Conservation (phyloP, 1,284 basidiomycete species). For the Naganishia sp. region DNA sequence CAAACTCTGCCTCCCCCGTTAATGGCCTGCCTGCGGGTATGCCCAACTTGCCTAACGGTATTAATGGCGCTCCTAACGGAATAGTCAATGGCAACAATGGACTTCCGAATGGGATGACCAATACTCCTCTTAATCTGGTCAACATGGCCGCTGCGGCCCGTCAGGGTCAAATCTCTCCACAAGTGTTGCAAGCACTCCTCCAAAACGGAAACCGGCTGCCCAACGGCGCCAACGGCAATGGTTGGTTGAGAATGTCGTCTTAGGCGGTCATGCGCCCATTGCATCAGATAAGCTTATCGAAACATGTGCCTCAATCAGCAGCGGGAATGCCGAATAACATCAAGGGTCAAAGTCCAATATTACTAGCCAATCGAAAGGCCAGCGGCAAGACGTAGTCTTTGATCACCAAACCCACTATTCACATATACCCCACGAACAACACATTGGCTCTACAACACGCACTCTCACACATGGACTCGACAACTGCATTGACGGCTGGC, state of each 20-base stretch:
- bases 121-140: conserved; percentile 21
- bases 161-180: conserved; percentile 27
- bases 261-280: conserved; percentile 10
- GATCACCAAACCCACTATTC: neutral
- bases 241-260: conserved; percentile 28
- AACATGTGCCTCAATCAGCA: conserved; percentile 27
- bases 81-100: neutral
- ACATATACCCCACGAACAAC: neutral
- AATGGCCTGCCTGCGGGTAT: conserved; percentile 18
- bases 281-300: conserved; percentile 25
- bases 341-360: conserved; percentile 14
- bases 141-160: conserved; percentile 30
- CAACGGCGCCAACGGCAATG: conserved; percentile 26
- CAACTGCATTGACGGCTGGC: conserved; percentile 21
- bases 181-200: conserved; percentile 24
- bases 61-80: conserved; percentile 2
- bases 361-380: conserved; percentile 1
- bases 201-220: conserved; percentile 19
- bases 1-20: conserved; percentile 27
- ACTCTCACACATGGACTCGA: conserved; percentile 11
- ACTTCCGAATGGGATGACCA: conserved; percentile 12
- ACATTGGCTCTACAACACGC: conserved; percentile 6
- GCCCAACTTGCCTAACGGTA: neutral
- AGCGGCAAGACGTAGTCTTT: conserved; percentile 12
- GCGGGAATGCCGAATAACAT: conserved; percentile 16